Base-by-base conservation (phyloP, 2,329 filamentous ascomycete genomes). In the Trichophyton equinum region DNA sequence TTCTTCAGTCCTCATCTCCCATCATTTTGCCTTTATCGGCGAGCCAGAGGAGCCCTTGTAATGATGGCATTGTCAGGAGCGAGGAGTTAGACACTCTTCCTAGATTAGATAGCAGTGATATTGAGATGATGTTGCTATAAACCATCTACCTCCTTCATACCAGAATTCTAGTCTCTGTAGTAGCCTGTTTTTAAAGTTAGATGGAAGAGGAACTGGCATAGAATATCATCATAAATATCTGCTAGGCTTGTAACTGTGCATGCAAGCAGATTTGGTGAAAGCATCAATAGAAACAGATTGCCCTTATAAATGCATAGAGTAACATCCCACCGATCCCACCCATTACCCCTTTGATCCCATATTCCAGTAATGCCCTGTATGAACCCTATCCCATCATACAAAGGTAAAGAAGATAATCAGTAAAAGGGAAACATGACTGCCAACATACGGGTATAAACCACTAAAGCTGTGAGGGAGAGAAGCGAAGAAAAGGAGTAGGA, bases 1-100 rank as follows among this genome's bases (percentile, higher is more conserved):
- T 57, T 18, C 38, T 57, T 18, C 36, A 57, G 15, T 57, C 55
- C 20, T 57, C 55, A 25, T 57, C 55, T 44, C 55, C 55, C 6
- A 18, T 57, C 1, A 57, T 57, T 44, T n/a, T 42, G 20, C 30
- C 55, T 13, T 57, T 25, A 15, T 25, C 49, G 13, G 49, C 13
- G 27, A n/a, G n/a, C n/a, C 13, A 44, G 40, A 4, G 11, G 9
- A 38, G 33, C 33, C 33, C 33, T 27, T 53, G 11, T 33, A 30
- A 33, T 30, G n/a, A 30, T 53, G 47, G 18, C 3, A 33, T n/a
- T 30, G 25, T 33, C 5, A 30, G 25, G n/a, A 15, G 13, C 2
- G 7, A 18, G 6, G 20, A 27, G 13, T 13, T 36, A 55, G n/a
- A 9, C 13, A 36, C n/a, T 18, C 18, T 36, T 15, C n/a, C 49